phyloP scores from a whole-genome alignment of 805 yeast genomes.

The Schwanniomyces polymorphus region DNA sequence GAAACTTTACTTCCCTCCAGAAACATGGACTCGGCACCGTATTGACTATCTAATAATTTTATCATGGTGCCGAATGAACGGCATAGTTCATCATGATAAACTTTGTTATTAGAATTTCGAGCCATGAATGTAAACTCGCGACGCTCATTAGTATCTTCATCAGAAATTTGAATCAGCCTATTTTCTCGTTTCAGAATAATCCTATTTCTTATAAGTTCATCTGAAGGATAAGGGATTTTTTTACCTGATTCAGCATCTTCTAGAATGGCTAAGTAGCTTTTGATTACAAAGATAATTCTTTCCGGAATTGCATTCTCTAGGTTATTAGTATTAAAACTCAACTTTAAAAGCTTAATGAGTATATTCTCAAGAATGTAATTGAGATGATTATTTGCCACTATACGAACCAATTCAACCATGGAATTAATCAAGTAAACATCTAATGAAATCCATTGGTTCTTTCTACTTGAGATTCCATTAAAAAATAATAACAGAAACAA shows the following conservation, averaged over 20 bases:
- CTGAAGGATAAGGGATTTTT: conserved; percentile 75
- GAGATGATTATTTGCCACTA: conserved; percentile 75
- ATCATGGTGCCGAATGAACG: conserved; percentile 54
- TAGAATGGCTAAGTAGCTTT: conserved; percentile 70
- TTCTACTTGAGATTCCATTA: conserved; percentile 43
- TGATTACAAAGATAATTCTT: conserved; percentile 64
- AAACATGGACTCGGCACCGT: conserved; percentile 42
- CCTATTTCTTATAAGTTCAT: conserved; percentile 32
- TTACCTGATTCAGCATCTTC: conserved; percentile 55
- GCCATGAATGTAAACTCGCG: conserved; percentile 43
- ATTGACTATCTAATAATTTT: conserved; percentile 56
- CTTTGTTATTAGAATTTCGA: conserved; percentile 44
- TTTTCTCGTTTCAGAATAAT: neutral
- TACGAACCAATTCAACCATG: conserved; percentile 69
- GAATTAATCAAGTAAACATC: conserved; percentile 65
- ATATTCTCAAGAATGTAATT: conserved; percentile 80
- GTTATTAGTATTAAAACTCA: conserved; percentile 55
- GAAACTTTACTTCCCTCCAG: conserved; percentile 14
- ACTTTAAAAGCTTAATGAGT: conserved; percentile 64
- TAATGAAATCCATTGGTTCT: conserved; percentile 74
- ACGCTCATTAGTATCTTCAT: conserved; percentile 2
- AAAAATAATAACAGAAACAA: conserved; percentile 60
- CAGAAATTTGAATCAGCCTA: neutral
- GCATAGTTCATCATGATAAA: conserved; percentile 71
- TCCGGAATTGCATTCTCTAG: conserved; percentile 71